Evolutionary conservation across 2,329 filamentous ascomycete genomes (phyloP), one percentile per base, ranked within the genome.

Genomic region (Penicillium thymicola): DNA sequence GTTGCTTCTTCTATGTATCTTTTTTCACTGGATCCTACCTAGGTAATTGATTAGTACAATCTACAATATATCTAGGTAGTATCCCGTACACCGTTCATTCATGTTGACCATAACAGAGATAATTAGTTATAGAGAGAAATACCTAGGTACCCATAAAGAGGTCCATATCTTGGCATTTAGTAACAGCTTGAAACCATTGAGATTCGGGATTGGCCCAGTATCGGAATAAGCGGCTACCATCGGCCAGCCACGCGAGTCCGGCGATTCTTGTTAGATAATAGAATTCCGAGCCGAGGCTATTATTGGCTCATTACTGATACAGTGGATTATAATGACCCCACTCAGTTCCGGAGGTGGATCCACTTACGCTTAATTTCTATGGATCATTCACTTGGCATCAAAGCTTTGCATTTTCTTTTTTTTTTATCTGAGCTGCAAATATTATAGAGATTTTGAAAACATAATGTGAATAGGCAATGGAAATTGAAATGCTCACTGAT

Each of bases 231-330:
- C 62, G 60, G 62, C 48, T 64, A 63, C 41, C 32, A 4, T 57
- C 62, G 62, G 45, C 42, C 45, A 52, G 38, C 52, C 42, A 57
- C 40, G 30, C 45, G 52, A 34, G 47, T 43, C 44, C 55, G 52
- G 59, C 10, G 48, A 58, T 61, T 61, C 51, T 51, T 57, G 42
- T 64, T 64, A 61, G 45, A 51, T 64, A 64, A 64, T 64, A 47
- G 44, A 41, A 45, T 38, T 32, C 46, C 38, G 38, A 43, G 13
- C 59, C 59, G 60, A 63, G 14, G 0, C 2, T 1, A 0, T 57
- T 2, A 58, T 61, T 64, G 57, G 62, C 7, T 0, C 0, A 5
- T 8, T 13, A 0, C 4, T 30, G 5, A 16, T 6, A 14, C 41
- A 49, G 57, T 37, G 52, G 62, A 38, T 5, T n/a, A 50, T 3